phyloP scores from a whole-genome alignment of 345 rosid species.

The Dipteronia dyeriana region DNA sequence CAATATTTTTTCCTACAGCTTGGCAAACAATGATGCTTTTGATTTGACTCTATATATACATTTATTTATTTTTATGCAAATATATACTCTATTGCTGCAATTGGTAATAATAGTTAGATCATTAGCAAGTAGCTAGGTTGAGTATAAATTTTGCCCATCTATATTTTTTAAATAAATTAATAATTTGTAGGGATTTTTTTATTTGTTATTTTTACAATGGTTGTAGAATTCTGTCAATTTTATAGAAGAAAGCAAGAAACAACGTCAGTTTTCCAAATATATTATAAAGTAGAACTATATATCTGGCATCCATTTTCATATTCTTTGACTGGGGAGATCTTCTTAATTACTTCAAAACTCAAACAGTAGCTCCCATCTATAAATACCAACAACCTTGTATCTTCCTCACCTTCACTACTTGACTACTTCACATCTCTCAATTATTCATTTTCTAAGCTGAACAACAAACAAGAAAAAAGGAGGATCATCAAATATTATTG shows the following conservation, averaged over 20 bases:
- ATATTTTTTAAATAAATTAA: too few relatives aligned
- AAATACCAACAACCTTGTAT: slow-evolving; percentile 28
- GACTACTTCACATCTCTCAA: slow-evolving; percentile 8
- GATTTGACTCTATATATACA: neutral
- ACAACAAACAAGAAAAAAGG: slow-evolving; percentile 18
- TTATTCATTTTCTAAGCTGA: neutral
- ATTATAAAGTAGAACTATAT: slow-evolving; percentile 21
- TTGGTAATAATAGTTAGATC: neutral
- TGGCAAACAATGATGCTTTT: slow-evolving; percentile 14
- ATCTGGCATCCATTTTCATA: slow-evolving; percentile 52
- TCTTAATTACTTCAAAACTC: neutral
- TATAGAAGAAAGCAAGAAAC: slow-evolving; percentile 1
- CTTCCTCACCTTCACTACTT: slow-evolving; percentile 13
- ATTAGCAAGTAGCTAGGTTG: too few relatives aligned
- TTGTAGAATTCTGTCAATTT: slow-evolving; percentile 24
- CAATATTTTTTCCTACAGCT: neutral
- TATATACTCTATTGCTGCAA: slow-evolving; percentile 4
- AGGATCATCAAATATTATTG: too few relatives aligned
- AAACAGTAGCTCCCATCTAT: slow-evolving; percentile 25
- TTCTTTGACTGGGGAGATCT: slow-evolving; percentile 30
- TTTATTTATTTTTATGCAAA: neutral
- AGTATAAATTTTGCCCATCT: too few relatives aligned
- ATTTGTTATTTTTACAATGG: slow-evolving; percentile 4
- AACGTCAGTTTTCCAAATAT: neutral
- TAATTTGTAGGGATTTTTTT: too few relatives aligned